A percentile compares a stretch with the other conserved stretches of the same genome.
Evolutionary conservation across 1,139 yeast genomes (phyloP).

Genomic region (Debaryomycetaceae sp.): DNA sequence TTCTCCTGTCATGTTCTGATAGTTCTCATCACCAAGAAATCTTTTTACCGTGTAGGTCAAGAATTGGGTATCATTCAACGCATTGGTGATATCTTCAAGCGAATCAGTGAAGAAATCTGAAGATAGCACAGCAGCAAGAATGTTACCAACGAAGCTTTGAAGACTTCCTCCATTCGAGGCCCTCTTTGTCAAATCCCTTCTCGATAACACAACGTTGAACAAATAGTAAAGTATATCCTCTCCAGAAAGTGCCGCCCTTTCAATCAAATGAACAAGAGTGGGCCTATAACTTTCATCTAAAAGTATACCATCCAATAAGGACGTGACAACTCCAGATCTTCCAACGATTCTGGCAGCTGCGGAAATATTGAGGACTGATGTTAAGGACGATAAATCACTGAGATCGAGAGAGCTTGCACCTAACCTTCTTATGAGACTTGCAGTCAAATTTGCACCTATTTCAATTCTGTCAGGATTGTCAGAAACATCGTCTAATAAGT

Average conservation of each 20-base stretch:
- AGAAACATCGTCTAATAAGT: conserved; percentile 34
- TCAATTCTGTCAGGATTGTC: conserved; percentile 26
- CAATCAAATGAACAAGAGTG: conserved; percentile 30
- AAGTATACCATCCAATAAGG: conserved; percentile 33
- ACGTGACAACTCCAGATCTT: conserved; percentile 34
- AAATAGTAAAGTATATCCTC: conserved; percentile 23
- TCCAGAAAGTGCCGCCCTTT: conserved; percentile 30
- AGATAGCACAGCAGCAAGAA: conserved; percentile 25
- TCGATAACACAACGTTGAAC: conserved; percentile 22
- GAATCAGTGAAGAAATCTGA: conserved; percentile 25
- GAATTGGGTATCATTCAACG: conserved; percentile 43
- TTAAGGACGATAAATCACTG: conserved; percentile 5
- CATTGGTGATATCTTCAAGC: conserved; percentile 27
- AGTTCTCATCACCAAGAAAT: conserved; percentile 32
- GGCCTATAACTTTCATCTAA: conserved; percentile 36
- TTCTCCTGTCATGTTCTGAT: conserved; percentile 35
- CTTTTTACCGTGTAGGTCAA: conserved; percentile 37
- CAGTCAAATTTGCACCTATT: conserved; percentile 30
- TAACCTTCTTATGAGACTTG: conserved; percentile 7
- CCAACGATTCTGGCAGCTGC: conserved; percentile 21
- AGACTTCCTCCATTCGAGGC: conserved; percentile 21
- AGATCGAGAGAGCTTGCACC: conserved; percentile 2
- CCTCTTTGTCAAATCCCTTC: conserved; percentile 18
- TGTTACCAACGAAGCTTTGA: conserved; percentile 26
- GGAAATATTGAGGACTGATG: conserved; percentile 21